Base-by-base conservation (phyloP, 2,329 filamentous ascomycete genomes). In the Aureobasidium subglaciale region DNA sequence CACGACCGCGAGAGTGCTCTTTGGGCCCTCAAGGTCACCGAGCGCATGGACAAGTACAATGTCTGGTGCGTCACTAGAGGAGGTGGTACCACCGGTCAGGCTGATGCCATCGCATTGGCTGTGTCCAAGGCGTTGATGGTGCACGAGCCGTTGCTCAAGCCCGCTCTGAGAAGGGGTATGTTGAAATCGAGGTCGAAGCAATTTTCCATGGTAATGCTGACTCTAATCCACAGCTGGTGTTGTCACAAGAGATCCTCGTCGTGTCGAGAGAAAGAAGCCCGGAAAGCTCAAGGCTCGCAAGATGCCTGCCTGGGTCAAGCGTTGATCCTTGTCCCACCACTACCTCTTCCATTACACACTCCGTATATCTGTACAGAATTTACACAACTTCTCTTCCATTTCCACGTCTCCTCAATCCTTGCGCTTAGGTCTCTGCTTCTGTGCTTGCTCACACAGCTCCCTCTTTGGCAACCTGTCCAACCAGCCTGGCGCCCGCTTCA, bases 261-360 rank as follows among this genome's bases (percentile, higher is more conserved):
- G 80, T 67, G 95, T 99, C 63, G 93, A 99, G 76, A 92, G 93
- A 71, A 99, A 99, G 85, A 97, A 99, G 82, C 83, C 90, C 56
- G 95, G 93, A 64, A 89, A 90, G 68, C 74, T 95, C 75, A 99
- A 99, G 81, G 92, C 93, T 57, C 88, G 93, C 75, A 99, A 99
- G 84, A 95, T 87, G 84, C 92, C 92, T 59, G 82, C 93, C 65
- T 99, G 95, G 93, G 91, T 97, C 80, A 97, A 96, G 84, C 78
- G 83, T 70, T 85, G 37, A 59, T 56, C 25, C 29, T 32, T 50
- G 38, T 45, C 43, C 30, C 27, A 55, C 22, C 29, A 43, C 22
- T 32, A 53, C 29, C 24, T 42, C n/a, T 25, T 42, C 16, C 15
- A 34, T 9, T 25, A 34, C 37, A 45, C 50, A 55, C 40, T 24